phyloP scores from a whole-genome alignment of 768 basidiomycete species.

The Kwoniella sp. region DNA sequence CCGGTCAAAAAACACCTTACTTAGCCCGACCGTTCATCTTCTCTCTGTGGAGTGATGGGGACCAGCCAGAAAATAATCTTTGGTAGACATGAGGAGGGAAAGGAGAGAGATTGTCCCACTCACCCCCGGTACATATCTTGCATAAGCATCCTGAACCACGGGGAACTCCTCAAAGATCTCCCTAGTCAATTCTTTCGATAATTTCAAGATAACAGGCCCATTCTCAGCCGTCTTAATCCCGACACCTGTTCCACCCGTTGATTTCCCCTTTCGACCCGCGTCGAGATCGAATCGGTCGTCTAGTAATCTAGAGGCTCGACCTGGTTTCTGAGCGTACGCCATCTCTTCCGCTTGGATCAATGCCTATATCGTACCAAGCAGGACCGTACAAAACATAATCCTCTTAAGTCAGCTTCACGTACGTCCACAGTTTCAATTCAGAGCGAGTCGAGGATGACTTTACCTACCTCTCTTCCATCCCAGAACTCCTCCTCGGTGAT shows the following conservation, averaged over 20 bases:
- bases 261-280: slow-evolving; percentile 74
- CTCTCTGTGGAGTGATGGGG: no score
- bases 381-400: no score
- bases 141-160: slow-evolving; percentile 87
- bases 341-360: slow-evolving; percentile 51
- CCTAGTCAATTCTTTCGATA: slow-evolving; percentile 68
- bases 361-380: slow-evolving; percentile 34
- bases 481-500: slow-evolving; percentile 95
- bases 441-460: no score
- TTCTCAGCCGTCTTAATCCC: slow-evolving; percentile 76
- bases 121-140: slow-evolving; percentile 85
- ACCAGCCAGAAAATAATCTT: no score
- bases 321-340: slow-evolving; percentile 52
- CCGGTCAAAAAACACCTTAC: slow-evolving; percentile 5
- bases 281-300: slow-evolving; percentile 63
- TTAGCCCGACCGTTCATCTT: no score
- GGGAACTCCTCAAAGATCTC: slow-evolving; percentile 99
- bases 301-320: slow-evolving; percentile 52
- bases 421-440: no score
- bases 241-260: slow-evolving; percentile 61
- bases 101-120: slow-evolving; percentile 1
- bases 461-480: slow-evolving; percentile 85
- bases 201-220: slow-evolving; percentile 54
- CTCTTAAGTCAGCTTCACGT: no score
- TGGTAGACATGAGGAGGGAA: not conserved